These are phyloP conservation scores for Cercospora nicotianae DNA, from an alignment of 2,329 filamentous ascomycete genomes.

Conservation along the genomic window DNA sequence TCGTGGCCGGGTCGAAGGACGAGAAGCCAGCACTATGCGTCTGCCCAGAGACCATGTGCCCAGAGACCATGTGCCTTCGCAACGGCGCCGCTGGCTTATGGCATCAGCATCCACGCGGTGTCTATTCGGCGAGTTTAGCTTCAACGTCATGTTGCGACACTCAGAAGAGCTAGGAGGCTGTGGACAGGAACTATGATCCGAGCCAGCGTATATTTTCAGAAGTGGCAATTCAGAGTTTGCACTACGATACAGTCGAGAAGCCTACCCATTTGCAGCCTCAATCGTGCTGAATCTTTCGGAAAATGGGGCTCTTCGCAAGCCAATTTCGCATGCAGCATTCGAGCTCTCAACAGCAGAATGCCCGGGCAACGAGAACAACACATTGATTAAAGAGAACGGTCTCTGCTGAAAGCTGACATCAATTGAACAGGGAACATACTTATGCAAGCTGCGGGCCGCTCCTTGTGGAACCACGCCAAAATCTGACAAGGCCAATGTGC, in stretches of 20 bases:
- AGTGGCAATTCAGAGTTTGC: slow-evolving; percentile 8
- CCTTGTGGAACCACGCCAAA: slow-evolving; percentile 1
- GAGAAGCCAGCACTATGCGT: background rate
- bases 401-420: background rate
- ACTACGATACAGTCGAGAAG: background rate
- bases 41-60: background rate
- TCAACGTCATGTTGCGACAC: background rate
- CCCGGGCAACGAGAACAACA: background rate
- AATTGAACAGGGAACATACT: background rate
- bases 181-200: background rate
- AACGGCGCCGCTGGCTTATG: background rate
- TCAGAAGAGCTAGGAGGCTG: background rate
- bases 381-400: background rate
- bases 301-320: background rate
- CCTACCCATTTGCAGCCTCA: background rate
- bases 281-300: background rate
- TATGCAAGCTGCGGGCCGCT: background rate
- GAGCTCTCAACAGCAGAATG: background rate
- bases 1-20: background rate
- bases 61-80: background rate
- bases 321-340: background rate
- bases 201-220: background rate
- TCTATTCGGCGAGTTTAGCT: background rate
- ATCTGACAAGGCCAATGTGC: background rate
- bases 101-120: background rate